Percentiles rank a stretch among this genome's conserved stretches.
Evolutionary conservation across 345 rosid species (phyloP).

Genomic region (Eucalyptus lansdowneana): DNA sequence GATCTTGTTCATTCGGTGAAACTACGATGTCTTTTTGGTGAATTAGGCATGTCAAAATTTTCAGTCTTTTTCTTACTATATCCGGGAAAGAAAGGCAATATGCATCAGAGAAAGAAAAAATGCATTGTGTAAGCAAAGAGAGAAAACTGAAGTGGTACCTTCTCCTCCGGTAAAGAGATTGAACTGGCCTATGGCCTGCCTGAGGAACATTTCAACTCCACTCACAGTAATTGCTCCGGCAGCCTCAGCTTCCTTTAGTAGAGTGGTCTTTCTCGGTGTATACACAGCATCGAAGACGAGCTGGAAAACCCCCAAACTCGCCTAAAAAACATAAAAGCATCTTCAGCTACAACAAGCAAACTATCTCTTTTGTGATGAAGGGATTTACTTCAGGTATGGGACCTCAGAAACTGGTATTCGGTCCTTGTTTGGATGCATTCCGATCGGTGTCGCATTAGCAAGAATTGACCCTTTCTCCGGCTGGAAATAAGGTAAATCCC

Average conservation of each 20-base stretch:
- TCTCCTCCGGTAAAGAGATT: constrained; percentile 33
- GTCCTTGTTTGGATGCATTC: constrained; percentile 47
- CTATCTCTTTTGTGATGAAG: neutral
- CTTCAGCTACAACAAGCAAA: neutral
- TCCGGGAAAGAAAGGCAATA: neutral
- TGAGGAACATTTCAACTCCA: constrained; percentile 60
- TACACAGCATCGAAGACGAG: constrained; percentile 54
- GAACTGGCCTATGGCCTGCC: constrained; percentile 52
- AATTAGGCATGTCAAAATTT: neutral
- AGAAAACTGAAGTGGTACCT: constrained; percentile 7
- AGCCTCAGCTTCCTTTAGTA: constrained; percentile 39
- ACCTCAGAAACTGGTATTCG: constrained; percentile 45
- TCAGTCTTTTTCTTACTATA: neutral
- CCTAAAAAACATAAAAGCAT: constrained; percentile 4
- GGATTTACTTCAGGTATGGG: neutral
- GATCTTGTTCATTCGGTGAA: neutral
- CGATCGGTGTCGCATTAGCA: constrained; percentile 53
- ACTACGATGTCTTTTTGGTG: neutral
- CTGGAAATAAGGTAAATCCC: constrained; percentile 16
- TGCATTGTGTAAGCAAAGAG: neutral
- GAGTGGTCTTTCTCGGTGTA: constrained; percentile 44
- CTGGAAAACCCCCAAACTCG: constrained; percentile 18
- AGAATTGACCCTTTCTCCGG: constrained; percentile 50
- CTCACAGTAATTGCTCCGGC: constrained; percentile 43
- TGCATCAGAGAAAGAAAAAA: neutral